Percentiles rank a stretch among this genome's conserved stretches.
phyloP scores from a whole-genome alignment of 495 filamentous ascomycete genomes.

The Tricharina praecox region DNA sequence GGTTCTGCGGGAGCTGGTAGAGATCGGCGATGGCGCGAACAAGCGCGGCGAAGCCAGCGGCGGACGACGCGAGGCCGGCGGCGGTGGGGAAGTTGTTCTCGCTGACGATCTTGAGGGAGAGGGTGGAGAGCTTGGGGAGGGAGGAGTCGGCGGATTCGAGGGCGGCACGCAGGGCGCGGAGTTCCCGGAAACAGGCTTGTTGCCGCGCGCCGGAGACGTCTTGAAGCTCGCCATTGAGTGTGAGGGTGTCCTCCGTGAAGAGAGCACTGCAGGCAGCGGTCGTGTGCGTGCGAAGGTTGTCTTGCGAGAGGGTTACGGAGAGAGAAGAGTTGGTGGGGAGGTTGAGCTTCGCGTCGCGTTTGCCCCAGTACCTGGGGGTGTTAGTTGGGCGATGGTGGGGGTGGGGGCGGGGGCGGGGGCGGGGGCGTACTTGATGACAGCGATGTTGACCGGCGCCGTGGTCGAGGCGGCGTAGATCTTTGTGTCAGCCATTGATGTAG shows the following conservation, averaged over 20 bases:
- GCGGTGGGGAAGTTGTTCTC: constrained; percentile 99
- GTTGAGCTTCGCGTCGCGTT: constrained; percentile 80
- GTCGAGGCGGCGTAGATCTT: constrained; percentile 77
- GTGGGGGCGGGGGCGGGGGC: constrained; percentile 9
- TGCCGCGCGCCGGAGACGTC: constrained; percentile 74
- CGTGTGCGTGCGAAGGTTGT: constrained; percentile 84
- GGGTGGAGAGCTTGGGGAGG: constrained; percentile 56
- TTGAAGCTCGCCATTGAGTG: constrained; percentile 66
- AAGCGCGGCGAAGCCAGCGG: constrained; percentile 87
- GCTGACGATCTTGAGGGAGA: constrained; percentile 65
- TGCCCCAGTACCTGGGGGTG: constrained; percentile 76
- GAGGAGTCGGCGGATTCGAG: constrained; percentile 55
- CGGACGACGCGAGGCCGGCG: constrained; percentile 82
- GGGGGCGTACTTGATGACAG: constrained; percentile 73
- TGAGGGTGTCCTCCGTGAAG: constrained; percentile 62
- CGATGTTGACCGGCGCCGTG: constrained; percentile 95
- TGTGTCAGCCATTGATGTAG: constrained; percentile 32
- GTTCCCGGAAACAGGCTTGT: constrained; percentile 73
- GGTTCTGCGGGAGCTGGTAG: constrained; percentile 62
- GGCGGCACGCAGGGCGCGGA: constrained; percentile 55
- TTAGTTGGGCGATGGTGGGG: constrained; percentile 25
- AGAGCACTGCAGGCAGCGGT: constrained; percentile 75
- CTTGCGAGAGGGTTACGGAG: constrained; percentile 85
- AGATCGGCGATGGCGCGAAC: constrained; percentile 84
- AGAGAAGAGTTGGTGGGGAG: constrained; percentile 95